These are phyloP conservation scores for Backusella morwellensis DNA, from an alignment of 192 early-diverging fungal genomes.

Conservation along the genomic window DNA sequence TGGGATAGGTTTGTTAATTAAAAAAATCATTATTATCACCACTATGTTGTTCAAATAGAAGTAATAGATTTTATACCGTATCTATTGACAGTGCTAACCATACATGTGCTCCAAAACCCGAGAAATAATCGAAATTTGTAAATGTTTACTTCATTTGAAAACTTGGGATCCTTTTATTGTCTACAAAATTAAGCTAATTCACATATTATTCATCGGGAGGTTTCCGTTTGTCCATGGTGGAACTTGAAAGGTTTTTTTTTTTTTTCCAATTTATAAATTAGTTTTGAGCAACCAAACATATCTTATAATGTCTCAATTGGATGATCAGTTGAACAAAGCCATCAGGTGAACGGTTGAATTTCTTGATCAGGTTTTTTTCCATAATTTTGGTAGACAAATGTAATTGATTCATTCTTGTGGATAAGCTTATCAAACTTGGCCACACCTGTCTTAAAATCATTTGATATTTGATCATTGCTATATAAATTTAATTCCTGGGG, in stretches of 20 bases:
- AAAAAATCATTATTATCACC: too few species aligned
- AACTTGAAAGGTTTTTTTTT: slow-evolving; percentile 69
- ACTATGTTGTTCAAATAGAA: too few species aligned
- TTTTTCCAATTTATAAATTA: slow-evolving; percentile 93
- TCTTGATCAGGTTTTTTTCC: slow-evolving; percentile 94
- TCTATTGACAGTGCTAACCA: slow-evolving; percentile 73
- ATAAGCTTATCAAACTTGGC: slow-evolving; percentile 77
- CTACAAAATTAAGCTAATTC: slow-evolving; percentile 78
- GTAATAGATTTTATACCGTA: slow-evolving; percentile 39
- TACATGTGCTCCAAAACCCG: slow-evolving; percentile 72
- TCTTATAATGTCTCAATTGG: slow-evolving; percentile 93
- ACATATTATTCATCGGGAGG: slow-evolving; percentile 73
- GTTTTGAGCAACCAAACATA: slow-evolving; percentile 63
- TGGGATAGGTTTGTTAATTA: too few species aligned
- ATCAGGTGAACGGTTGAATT: slow-evolving; percentile 73
- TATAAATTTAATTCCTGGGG: slow-evolving; percentile 76
- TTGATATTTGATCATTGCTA: slow-evolving; percentile 52
- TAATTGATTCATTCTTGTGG: slow-evolving; percentile 75
- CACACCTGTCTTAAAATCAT: slow-evolving; percentile 63
- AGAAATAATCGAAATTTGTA: slow-evolving; percentile 71
- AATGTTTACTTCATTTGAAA: slow-evolving; percentile 51
- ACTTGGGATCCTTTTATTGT: slow-evolving; percentile 71
- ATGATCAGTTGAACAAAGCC: slow-evolving; percentile 89
- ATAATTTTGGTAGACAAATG: slow-evolving; percentile 80
- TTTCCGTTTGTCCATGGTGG: slow-evolving; percentile 91